phyloP scores from a whole-genome alignment of 2,329 filamentous ascomycete species.

The Rutstroemia sydowiana region DNA sequence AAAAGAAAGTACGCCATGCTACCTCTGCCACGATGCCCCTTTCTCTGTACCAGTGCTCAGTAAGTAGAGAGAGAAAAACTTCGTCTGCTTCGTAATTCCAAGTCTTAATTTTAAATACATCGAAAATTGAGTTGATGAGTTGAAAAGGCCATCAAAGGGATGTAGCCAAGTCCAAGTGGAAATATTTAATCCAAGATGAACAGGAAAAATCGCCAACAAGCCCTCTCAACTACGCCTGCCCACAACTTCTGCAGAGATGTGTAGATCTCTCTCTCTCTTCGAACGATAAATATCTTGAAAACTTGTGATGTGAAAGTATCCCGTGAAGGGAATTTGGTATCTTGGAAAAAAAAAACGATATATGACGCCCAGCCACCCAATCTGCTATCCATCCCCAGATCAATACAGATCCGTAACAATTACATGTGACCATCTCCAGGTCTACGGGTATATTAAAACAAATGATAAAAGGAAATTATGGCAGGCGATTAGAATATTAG shows the following conservation, averaged over 20 bases:
- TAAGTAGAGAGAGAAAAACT: not conserved
- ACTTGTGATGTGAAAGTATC: not conserved
- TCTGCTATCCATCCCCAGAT: constrained; percentile 2
- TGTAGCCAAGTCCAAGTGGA: too few species aligned
- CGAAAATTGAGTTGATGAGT: too few species aligned
- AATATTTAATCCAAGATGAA: too few species aligned
- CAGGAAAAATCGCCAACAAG: too few species aligned
- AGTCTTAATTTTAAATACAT: not conserved
- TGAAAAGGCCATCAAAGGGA: too few species aligned
- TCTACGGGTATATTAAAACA: constrained; percentile 21
- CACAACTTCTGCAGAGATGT: not conserved
- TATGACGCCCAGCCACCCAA: constrained; percentile 5
- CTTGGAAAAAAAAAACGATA: constrained; percentile 6
- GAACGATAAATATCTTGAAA: not conserved
- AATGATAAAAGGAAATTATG: constrained; percentile 11
- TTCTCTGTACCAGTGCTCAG: not conserved
- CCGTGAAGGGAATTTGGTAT: constrained; percentile 3
- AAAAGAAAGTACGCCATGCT: not conserved
- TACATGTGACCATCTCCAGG: constrained; percentile 25
- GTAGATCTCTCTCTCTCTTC: not conserved
- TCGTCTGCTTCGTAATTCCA: not conserved
- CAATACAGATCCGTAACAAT: constrained; percentile 19
- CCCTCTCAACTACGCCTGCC: too few species aligned
- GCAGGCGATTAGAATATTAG: constrained; percentile 29
- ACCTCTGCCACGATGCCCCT: not conserved